A percentile compares a stretch with the other conserved stretches of the same genome.
Conservation (phyloP, 352 stramenopile species). For the Phytophthora europaea region DNA sequence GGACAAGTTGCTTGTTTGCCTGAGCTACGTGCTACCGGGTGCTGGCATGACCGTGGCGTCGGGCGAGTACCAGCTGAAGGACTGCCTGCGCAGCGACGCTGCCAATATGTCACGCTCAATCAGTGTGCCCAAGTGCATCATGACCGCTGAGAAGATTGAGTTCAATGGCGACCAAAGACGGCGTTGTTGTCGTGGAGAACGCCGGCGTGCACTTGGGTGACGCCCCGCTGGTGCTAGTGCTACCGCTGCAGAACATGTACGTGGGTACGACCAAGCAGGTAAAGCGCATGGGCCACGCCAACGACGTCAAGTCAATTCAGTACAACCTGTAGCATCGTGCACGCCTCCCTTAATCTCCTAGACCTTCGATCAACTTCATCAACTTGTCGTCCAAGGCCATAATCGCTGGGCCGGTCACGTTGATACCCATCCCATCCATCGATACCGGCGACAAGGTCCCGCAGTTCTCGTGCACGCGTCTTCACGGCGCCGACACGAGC, state of each 20-base stretch:
- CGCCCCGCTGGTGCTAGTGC: slow-evolving; percentile 97
- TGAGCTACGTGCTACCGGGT: slow-evolving; percentile 97
- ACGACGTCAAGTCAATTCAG: slow-evolving; percentile 99
- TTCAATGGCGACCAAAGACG: slow-evolving; percentile 98
- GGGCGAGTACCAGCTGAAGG: slow-evolving; percentile 90
- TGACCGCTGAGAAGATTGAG: slow-evolving; percentile 99
- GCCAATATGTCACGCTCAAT: slow-evolving; percentile 96
- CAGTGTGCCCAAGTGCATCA: slow-evolving; percentile 98
- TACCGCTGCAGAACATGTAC: slow-evolving; percentile 98
- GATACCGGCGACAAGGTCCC: slow-evolving; percentile 95
- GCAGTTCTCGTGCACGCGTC: slow-evolving; percentile 98
- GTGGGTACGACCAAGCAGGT: slow-evolving; percentile 98
- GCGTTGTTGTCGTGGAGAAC: slow-evolving; percentile 99
- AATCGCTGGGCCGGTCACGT: slow-evolving; percentile 91
- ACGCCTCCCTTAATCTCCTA: slow-evolving; percentile 99
- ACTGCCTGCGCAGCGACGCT: slow-evolving; percentile 75
- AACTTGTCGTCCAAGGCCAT: slow-evolving; percentile 96
- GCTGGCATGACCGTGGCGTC: slow-evolving; percentile 98
- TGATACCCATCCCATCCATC: slow-evolving; percentile 97
- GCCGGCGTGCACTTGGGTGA: slow-evolving; percentile 99
- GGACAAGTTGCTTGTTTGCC: slow-evolving; percentile 97
- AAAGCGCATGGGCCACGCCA: slow-evolving; percentile 98
- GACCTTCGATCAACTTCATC: slow-evolving; percentile 99
- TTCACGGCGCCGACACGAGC: slow-evolving; percentile 92
- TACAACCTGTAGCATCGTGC: slow-evolving; percentile 98